Evolutionary conservation across 331 rosid species (phyloP).

Genomic region (Saraca asoca): DNA sequence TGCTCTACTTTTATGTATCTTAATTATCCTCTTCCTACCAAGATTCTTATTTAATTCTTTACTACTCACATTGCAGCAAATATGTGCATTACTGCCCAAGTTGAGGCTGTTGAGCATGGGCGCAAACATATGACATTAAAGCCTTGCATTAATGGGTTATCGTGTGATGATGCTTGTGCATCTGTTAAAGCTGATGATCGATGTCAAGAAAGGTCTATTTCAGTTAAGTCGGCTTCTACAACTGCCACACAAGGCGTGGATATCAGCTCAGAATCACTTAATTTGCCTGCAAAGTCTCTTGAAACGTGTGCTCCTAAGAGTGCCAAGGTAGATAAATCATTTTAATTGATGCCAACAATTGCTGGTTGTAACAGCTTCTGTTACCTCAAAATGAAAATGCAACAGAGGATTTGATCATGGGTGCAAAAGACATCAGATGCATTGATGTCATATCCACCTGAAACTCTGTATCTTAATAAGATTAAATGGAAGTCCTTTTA

Average conservation of each 20-base stretch:
- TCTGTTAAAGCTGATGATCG: slow-evolving; percentile 41
- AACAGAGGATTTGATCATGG: slow-evolving; percentile 8
- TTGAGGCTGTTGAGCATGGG: slow-evolving; percentile 40
- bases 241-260: slow-evolving; percentile 43
- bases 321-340: slow-evolving; percentile 56
- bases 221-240: slow-evolving; percentile 45
- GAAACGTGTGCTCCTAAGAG: slow-evolving; percentile 47
- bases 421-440: slow-evolving; percentile 16
- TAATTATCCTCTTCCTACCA: slow-evolving; percentile 19
- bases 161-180: slow-evolving; percentile 37
- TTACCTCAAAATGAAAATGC: neutral
- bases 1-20: slow-evolving; percentile 15
- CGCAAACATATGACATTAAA: slow-evolving; percentile 37
- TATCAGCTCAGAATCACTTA: slow-evolving; percentile 43
- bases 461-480: too few relatives aligned
- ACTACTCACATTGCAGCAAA: slow-evolving; percentile 38
- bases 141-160: slow-evolving; percentile 35
- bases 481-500: slow-evolving; percentile 6
- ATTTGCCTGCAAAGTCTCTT: slow-evolving; percentile 39
- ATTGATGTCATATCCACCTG: slow-evolving; percentile 8
- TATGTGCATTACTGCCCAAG: slow-evolving; percentile 23
- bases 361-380: slow-evolving; percentile 15
- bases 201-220: slow-evolving; percentile 46
- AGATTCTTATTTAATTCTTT: slow-evolving; percentile 21
- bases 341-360: slow-evolving; percentile 21